Evolutionary conservation across 345 rosid species (phyloP), one percentile per base, ranked within the genome.

Genomic region (Psidium friedrichsthalianum): DNA sequence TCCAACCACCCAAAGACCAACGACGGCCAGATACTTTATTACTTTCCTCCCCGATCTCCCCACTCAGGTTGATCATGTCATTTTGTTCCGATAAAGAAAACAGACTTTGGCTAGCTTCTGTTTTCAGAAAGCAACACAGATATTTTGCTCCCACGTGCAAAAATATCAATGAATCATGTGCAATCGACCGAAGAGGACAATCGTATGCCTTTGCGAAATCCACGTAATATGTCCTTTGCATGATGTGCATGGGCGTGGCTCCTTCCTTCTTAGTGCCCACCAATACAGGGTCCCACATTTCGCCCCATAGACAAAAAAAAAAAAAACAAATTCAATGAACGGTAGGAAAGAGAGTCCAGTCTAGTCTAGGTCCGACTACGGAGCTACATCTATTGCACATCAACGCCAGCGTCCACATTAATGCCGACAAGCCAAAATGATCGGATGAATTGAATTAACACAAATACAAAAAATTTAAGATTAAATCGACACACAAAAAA

Each of bases 51-150:
- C 78, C 47, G 8, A 16, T 24, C 78, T 18, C 32, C 78, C 58
- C 5, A 32, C 8, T 69, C 80, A 84, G 74, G 81, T 84, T 51
- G 24, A n/a, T 16, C 78, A 0, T 32, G 78, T 16, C 47, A 8
- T 69, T 69, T 69, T 32, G 78, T 69, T 69, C 44, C 78, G 4
- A 69, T 32, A 1, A 16, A 51, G 57, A 27, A 18, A 64, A 84
- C 12, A 36, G 56, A 56, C 52, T 52, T 10, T 18, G 42, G 15
- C 78, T 51, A 29, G 10, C 9, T 82, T 85, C 89, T 51, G 25
- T 20, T 81, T 51, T 58, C 87, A 40, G 88, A 87, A 14, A 87
- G 86, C 87, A 49, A 87, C 87, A 6, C 55, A 74, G 89, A 88
- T 86, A 87, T 83, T 89, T 86, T 42, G 20, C 14, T 22, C 53